Evolutionary conservation across 2,329 filamentous ascomycete species (phyloP).

Genomic region (Aspergillus sp.): DNA sequence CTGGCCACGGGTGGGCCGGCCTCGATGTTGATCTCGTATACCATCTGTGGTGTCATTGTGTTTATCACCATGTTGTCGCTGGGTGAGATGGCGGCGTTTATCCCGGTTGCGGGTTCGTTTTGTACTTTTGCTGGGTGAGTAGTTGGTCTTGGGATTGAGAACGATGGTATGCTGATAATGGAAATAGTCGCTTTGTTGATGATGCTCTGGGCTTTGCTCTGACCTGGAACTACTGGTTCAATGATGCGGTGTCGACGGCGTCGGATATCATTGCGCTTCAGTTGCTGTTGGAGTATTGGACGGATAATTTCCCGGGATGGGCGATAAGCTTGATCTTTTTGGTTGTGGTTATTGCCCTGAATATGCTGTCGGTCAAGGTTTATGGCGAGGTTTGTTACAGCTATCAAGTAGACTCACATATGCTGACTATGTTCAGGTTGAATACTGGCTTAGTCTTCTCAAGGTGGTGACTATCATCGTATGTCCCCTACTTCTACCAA

Average conservation of each 20-base stretch:
- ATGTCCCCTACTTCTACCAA: slow-evolving; percentile 20
- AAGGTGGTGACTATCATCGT: slow-evolving; percentile 47
- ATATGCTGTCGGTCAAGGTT: slow-evolving; percentile 55
- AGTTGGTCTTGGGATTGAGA: background rate
- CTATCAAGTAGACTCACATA: background rate
- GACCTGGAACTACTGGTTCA: slow-evolving; percentile 61
- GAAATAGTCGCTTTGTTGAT: slow-evolving; percentile 45
- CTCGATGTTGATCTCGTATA: slow-evolving; percentile 60
- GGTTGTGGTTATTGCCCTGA: slow-evolving; percentile 56
- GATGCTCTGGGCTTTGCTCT: slow-evolving; percentile 48
- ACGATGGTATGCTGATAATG: background rate
- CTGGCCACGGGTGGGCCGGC: slow-evolving; percentile 62
- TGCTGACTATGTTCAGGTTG: slow-evolving; percentile 29
- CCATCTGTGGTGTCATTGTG: slow-evolving; percentile 60
- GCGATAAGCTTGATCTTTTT: slow-evolving; percentile 65
- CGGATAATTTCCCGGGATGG: slow-evolving; percentile 63
- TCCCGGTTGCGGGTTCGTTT: slow-evolving; percentile 58
- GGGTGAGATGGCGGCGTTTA: slow-evolving; percentile 63
- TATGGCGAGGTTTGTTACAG: slow-evolving; percentile 54
- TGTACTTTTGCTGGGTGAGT: slow-evolving; percentile 57
- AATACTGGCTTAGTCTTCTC: slow-evolving; percentile 46
- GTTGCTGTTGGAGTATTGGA: slow-evolving; percentile 64
- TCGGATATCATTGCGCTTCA: slow-evolving; percentile 63
- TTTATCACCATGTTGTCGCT: slow-evolving; percentile 61
- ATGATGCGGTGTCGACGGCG: slow-evolving; percentile 63